Base-by-base conservation (phyloP, 2,329 filamentous ascomycete genomes). In the Tricladium varicosporioides region DNA sequence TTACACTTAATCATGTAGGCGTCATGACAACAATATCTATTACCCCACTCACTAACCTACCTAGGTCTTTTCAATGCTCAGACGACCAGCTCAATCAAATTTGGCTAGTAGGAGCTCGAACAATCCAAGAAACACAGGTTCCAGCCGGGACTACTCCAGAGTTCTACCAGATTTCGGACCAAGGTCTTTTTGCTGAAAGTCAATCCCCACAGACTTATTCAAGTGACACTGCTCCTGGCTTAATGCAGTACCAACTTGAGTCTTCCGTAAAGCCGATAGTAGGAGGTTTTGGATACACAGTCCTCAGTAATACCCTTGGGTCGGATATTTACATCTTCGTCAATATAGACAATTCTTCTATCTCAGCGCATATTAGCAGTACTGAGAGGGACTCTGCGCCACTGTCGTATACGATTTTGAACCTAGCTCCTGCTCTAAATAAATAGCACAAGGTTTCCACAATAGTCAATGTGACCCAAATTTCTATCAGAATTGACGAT, bases 121-220 rank as follows among this genome's bases (percentile, higher is more conserved):
- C 70, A 0, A 54, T 71, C 5, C 70, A 73, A 51, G 48, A 65
- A 18, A 72, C 67, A 19, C 67, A 70, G 51, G 69, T 72, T 11
- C 61, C 64, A 19, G 63, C 60, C 5, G 51, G 63, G 14, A 63
- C 61, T 13, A 60, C 69, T 16, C 67, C 70, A 0, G 58, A 64
- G 7, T 72, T 71, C 50, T 62, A 65, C 48, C 36, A 66, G 16
- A 59, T 72, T 15, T 63, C 65, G 1, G 36, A 61, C 0, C 65
- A 72, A 31, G 70, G 70, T 1, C 55, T 67, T 0, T 52, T 67
- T 16, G 68, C 69, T 14, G 66, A 71, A 2, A 69, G 68, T 33
- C 48, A 47, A 5, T 64, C 65, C 1, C 32, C 32, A 36, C 32
- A 36, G 32, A 7, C 32, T 8, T 36, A 36, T 36, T 36, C 32